phyloP scores from a whole-genome alignment of 73 alveolate species.

The Tetrahymena elliotti region DNA sequence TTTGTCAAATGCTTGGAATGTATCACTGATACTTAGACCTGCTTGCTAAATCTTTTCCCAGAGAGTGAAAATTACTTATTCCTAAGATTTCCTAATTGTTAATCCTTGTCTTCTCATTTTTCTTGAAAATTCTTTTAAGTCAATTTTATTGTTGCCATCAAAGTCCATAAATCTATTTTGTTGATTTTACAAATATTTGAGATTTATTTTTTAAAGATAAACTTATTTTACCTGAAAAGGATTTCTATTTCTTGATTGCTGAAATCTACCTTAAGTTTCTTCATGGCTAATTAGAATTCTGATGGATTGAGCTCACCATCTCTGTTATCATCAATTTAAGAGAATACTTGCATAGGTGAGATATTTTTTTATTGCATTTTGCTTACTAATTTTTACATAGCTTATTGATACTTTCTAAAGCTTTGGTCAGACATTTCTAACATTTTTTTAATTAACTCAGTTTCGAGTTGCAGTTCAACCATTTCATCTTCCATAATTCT shows the following conservation, averaged over 20 bases:
- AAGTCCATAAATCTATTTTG: slow-evolving; percentile 13
- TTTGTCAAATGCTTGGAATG: slow-evolving; percentile 37
- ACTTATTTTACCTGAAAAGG: not conserved
- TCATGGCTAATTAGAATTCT: slow-evolving; percentile 22
- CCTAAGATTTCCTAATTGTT: slow-evolving; percentile 28
- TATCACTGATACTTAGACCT: slow-evolving; percentile 12
- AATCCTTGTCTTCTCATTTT: slow-evolving; percentile 33
- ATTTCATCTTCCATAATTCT: slow-evolving; percentile 39
- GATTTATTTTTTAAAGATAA: too few species aligned
- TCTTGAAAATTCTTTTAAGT: slow-evolving; percentile 21
- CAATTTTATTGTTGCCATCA: slow-evolving; percentile 36
- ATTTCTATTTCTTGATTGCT: slow-evolving; percentile 17
- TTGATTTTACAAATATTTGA: too few species aligned
- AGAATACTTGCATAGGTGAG: slow-evolving; percentile 25
- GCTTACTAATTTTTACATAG: not conserved
- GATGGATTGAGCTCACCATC: slow-evolving; percentile 6
- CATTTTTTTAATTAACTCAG: slow-evolving; percentile 25
- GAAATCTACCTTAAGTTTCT: slow-evolving; percentile 13
- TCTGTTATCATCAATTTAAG: slow-evolving; percentile 34
- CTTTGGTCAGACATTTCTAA: slow-evolving; percentile 7
- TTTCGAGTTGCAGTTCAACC: slow-evolving; percentile 32
- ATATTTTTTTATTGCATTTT: slow-evolving; percentile 3
- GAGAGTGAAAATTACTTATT: slow-evolving; percentile 12
- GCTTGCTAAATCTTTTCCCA: slow-evolving; percentile 13
- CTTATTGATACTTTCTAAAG: slow-evolving; percentile 12